Evolutionary conservation across 176 grass and related monocot genomes (phyloP), one percentile per base, ranked within the genome.

Genomic region (Leersia perrieri): DNA sequence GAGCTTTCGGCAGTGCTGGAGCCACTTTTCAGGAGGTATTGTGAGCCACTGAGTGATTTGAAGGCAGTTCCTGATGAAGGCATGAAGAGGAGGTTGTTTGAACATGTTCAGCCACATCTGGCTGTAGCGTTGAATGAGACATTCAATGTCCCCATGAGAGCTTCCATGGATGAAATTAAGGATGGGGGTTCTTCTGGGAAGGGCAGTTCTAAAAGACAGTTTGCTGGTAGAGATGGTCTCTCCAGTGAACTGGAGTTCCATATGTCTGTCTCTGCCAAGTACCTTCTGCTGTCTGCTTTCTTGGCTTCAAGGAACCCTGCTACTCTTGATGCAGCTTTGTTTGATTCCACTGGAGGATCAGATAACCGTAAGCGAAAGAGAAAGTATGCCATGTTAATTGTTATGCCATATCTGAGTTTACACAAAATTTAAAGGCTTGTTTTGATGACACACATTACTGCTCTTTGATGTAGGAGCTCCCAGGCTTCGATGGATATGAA

Each of bases 311-410:
- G 92, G 69, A 95, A 95, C 63, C 92, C 96, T 0, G 92, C 90
- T 66, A 95, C 92, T 42, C 88, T 98, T 75, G 96, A 98, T 95
- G 96, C 90, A 22, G 66, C 92, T 83, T 81, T 98, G 74, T 98
- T 98, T 0, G 96, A 98, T 85, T 89, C 92, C 41, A 98, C 96
- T 76, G 96, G 96, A 70, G 96, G 92, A 5, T 89, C 77, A 14
- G 82, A 83, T 55, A 84, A 35, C 57, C 44, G 31, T 53, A 99
- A 87, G 80, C 84, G 88, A 44, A 99, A 90, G 82, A 93, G 90
- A 58, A 95, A 95, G 96, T 99, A 93, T 80, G 72, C 22, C 67
- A 35, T 35, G 9, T n/a, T n/a, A n/a, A n/a, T n/a, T n/a, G n/a
- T 35, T 15, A 33, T 23, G 11, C 16, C 22, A 39, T 69, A 4